Conservation (phyloP, 164 flowering plant species). For the Dillenia suffruticosa region DNA sequence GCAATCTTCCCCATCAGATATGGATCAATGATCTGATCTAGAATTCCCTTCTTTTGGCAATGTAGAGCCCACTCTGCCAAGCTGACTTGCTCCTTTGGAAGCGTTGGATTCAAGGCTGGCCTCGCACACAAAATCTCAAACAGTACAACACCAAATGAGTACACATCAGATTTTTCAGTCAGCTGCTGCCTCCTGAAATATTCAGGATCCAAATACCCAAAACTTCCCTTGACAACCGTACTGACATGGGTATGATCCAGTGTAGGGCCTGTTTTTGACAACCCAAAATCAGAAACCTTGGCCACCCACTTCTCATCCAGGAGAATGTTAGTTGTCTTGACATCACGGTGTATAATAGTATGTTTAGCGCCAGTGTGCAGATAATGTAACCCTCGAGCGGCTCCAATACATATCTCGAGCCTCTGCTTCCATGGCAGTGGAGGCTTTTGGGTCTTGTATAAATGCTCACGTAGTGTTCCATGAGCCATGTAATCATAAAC, state of each 20-base stretch:
- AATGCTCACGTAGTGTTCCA: constrained; percentile 80
- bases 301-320: constrained; percentile 84
- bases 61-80: constrained; percentile 87
- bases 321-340: constrained; percentile 73
- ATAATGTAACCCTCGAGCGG: constrained; percentile 71
- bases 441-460: constrained; percentile 69
- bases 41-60: constrained; percentile 68
- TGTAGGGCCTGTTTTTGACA: constrained; percentile 69
- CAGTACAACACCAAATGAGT: constrained; percentile 81
- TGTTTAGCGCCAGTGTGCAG: constrained; percentile 77
- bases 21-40: constrained; percentile 70
- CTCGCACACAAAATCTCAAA: constrained; percentile 79
- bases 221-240: constrained; percentile 80
- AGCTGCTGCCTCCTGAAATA: constrained; percentile 81
- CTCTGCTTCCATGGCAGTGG: constrained; percentile 76
- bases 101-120: constrained; percentile 68
- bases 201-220: constrained; percentile 78
- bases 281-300: constrained; percentile 79
- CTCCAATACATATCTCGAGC: constrained; percentile 78
- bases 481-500: constrained; percentile 86
- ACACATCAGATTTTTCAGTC: constrained; percentile 78
- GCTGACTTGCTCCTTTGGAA: constrained; percentile 78
- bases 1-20: constrained; percentile 70
- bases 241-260: constrained; percentile 78
- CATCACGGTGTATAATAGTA: constrained; percentile 74